Evolutionary conservation across 192 early-diverging fungal genomes (phyloP), one percentile per base, ranked within the genome.

Genomic region (Thamnidium elegans): DNA sequence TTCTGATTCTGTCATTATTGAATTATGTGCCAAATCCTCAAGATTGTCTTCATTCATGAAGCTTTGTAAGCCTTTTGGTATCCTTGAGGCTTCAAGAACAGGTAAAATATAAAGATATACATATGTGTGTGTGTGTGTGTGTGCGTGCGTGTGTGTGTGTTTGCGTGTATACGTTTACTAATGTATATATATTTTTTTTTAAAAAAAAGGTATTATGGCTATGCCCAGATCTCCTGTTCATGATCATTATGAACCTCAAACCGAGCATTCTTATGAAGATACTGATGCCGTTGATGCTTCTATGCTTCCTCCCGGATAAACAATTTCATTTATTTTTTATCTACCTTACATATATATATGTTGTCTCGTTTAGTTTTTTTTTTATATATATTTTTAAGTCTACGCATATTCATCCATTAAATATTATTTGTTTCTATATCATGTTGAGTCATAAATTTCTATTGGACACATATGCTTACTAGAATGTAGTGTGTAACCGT

Each of bases 41-140:
- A 84, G 94, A 56, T 77, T 99, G 23, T 92, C 95, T 75, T 84
- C 95, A 5, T 96, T 99, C 76, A 76, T 99, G 58, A 92, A 94
- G 71, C 82, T 99, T 14, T 81, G 94, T 61, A 91, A 92, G 63
- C 97, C 97, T 10, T 97, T 92, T 70, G 97, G 97, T 34, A 91
- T 99, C 63, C 79, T 99, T 58, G 97, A 99, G 74, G 93, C 90
- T 4, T 89, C 93, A 21, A 84, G 97, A 66, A 93, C 90, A 42
- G 96, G 95, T 67, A 73, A 69, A 65, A 52, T 42, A 36, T 20
- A 60, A 4, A 13, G 8, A 30, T 51, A 4, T 17, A 34, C 1
- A 14, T 5, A n/a, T 55, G n/a, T 30, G 26, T 34, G 26, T 36
- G 19, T 26, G 34, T 36, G 34, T 36, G 34, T 36, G 34, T 36